Conservation (phyloP, 805 yeast genomes). For the Torulaspora gathmanii region DNA sequence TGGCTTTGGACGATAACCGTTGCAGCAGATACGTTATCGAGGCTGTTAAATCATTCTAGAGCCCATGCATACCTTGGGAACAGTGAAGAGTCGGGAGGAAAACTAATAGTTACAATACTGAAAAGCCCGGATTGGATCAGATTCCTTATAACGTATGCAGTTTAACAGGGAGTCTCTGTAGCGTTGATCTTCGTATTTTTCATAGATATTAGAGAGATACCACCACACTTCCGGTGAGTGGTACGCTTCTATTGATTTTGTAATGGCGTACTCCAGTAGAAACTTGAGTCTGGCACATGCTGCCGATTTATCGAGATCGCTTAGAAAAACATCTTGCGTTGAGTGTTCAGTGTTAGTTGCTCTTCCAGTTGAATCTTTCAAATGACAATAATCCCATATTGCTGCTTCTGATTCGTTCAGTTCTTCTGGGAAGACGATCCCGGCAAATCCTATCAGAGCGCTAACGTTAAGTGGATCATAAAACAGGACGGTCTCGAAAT, state of each 20-base stretch:
- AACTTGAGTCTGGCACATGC: slow-evolving; percentile 52
- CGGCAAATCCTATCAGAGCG: slow-evolving; percentile 53
- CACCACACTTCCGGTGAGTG: slow-evolving; percentile 62
- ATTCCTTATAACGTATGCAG: slow-evolving; percentile 60
- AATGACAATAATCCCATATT: slow-evolving; percentile 6
- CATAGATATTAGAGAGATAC: slow-evolving; percentile 60
- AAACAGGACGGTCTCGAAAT: slow-evolving; percentile 61
- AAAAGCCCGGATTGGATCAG: slow-evolving; percentile 49
- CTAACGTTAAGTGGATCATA: slow-evolving; percentile 44
- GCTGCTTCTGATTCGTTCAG: slow-evolving; percentile 14
- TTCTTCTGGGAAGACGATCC: slow-evolving; percentile 44
- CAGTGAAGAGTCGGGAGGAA: no score
- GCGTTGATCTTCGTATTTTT: slow-evolving; percentile 48
- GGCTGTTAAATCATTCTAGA: no score
- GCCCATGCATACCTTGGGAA: no score
- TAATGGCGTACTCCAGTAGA: slow-evolving; percentile 37
- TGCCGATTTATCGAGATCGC: slow-evolving; percentile 52
- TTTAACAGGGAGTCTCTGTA: slow-evolving; percentile 53
- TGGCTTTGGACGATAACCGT: no score
- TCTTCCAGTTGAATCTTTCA: background rate
- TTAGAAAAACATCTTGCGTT: slow-evolving; percentile 39
- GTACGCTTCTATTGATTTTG: slow-evolving; percentile 40
- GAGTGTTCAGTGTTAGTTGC: background rate
- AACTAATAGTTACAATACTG: slow-evolving; percentile 27
- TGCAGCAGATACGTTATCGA: no score